Base-by-base conservation (phyloP, 192 early-diverging fungal genomes). In the Entophlyctis luteolus region DNA sequence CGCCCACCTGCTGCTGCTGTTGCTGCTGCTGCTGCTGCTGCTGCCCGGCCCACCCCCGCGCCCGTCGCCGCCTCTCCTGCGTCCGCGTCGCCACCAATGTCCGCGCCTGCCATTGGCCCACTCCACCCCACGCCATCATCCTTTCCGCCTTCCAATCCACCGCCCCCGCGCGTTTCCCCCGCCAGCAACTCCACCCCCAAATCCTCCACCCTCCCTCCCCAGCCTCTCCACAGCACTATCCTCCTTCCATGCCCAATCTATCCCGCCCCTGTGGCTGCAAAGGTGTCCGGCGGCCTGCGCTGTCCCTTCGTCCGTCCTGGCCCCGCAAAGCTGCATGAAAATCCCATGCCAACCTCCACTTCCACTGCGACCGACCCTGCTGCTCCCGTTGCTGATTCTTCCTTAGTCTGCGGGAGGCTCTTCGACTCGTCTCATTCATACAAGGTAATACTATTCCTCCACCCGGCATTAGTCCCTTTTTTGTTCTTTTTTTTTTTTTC, bases 381-480 rank as follows among this genome's bases (percentile, higher is more conserved):
- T n/a, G n/a, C n/a, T n/a, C n/a, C n/a, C n/a, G n/a, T n/a, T n/a
- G n/a, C n/a, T n/a, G n/a, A n/a, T n/a, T n/a, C n/a, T n/a, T n/a
- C n/a, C n/a, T n/a, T n/a, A n/a, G n/a, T n/a, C 14, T 53, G 50
- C 50, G 50, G 50, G 0, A 16, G 38, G n/a, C 2, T 22, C 10
- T 59, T 59, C 32, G 58, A 59, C 18, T 59, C 58, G 18, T 27
- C 37, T 18, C 37, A 37, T 6, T n/a, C 39, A 20, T 59, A 42
- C 58, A 59, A 59, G 58, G 58, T 59, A 16, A 20, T 35, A n/a
- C 28, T 10, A 34, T 32, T 6, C 18, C 25, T 42, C 39, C 58
- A n/a, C n/a, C n/a, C n/a, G n/a, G n/a, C n/a, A n/a, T 16, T 22
- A 47, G 22, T 16, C 45, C 18, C 45, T 47, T 16, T 16, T 47